These are phyloP conservation scores for Chaetomiaceae sp. DNA, from an alignment of 2,329 filamentous ascomycete species.

Conservation along the genomic window DNA sequence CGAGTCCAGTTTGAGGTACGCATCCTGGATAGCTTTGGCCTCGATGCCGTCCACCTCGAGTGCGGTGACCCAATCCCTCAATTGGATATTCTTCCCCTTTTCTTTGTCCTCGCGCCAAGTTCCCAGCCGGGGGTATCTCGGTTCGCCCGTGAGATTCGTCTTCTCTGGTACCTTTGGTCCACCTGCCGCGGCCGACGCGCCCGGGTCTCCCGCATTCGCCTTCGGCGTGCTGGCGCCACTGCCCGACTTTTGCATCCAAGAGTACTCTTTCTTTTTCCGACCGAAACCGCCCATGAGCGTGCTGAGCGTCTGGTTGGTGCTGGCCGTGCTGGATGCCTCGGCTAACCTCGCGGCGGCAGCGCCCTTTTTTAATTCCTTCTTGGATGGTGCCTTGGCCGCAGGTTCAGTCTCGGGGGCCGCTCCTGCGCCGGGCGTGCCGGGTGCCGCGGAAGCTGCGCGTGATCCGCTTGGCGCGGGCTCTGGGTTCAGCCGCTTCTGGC, in stretches of 20 bases:
- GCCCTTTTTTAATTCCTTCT: constrained; percentile 79
- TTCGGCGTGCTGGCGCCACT: constrained; percentile 52
- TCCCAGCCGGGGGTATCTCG: constrained; percentile 59
- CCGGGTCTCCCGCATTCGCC: constrained; percentile 31
- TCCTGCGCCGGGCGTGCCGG: constrained; percentile 57
- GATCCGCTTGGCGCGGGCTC: constrained; percentile 48
- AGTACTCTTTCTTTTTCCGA: constrained; percentile 64
- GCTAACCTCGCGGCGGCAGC: constrained; percentile 71
- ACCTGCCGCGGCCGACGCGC: constrained; percentile 26
- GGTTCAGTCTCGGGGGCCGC: constrained; percentile 57
- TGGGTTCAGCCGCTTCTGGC: constrained; percentile 58
- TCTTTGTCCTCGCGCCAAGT: constrained; percentile 73
- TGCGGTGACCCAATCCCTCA: constrained; percentile 75
- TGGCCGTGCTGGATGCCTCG: constrained; percentile 73
- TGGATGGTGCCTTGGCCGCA: constrained; percentile 62
- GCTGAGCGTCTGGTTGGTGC: constrained; percentile 74
- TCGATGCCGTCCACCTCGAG: constrained; percentile 75
- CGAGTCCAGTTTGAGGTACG: constrained; percentile 49
- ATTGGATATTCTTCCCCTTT: constrained; percentile 73
- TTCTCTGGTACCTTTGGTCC: constrained; percentile 30
- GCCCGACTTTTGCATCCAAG: constrained; percentile 63
- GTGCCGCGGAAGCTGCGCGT: constrained; percentile 53
- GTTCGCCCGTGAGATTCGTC: constrained; percentile 50
- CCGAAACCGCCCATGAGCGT: constrained; percentile 67
- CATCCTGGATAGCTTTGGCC: constrained; percentile 55